A percentile compares a stretch with the other conserved stretches of the same genome.
phyloP scores from a whole-genome alignment of 2,329 filamentous ascomycete genomes.

The Leptographium lundbergii region DNA sequence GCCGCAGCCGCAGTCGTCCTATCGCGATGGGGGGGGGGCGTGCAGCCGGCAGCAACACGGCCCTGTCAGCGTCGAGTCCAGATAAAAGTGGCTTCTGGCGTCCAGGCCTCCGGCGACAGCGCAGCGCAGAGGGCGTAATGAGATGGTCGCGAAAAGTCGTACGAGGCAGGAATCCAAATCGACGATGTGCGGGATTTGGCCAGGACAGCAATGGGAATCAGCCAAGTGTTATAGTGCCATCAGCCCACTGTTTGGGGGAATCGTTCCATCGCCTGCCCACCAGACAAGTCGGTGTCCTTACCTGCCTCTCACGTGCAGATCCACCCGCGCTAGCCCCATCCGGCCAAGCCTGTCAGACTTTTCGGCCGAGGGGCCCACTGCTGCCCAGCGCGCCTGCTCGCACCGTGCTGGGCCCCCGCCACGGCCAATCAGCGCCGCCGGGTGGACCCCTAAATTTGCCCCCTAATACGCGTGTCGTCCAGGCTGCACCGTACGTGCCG shows the following conservation, averaged over 20 bases:
- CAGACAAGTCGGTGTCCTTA: background rate
- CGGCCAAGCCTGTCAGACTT: background rate
- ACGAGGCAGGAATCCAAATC: conserved; percentile 5
- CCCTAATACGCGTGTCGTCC: too few species aligned
- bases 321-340: background rate
- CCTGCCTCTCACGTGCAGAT: background rate
- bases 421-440: background rate
- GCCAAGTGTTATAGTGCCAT: conserved; percentile 9
- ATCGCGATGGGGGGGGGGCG: background rate
- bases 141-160: conserved; percentile 7
- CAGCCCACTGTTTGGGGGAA: conserved; percentile 12
- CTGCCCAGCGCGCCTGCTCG: background rate
- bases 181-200: conserved; percentile 4
- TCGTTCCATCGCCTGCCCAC: conserved; percentile 10
- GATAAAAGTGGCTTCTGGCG: background rate
- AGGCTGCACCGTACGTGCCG: too few species aligned
- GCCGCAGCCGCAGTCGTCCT: background rate
- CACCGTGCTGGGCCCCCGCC: too few species aligned
- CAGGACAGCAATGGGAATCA: background rate
- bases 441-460: background rate
- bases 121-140: background rate
- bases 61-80: background rate
- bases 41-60: background rate
- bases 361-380: too few species aligned
- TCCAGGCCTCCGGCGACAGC: background rate